Conservation (phyloP, 495 filamentous ascomycete genomes). For the Aspergillus carlsbadensis region DNA sequence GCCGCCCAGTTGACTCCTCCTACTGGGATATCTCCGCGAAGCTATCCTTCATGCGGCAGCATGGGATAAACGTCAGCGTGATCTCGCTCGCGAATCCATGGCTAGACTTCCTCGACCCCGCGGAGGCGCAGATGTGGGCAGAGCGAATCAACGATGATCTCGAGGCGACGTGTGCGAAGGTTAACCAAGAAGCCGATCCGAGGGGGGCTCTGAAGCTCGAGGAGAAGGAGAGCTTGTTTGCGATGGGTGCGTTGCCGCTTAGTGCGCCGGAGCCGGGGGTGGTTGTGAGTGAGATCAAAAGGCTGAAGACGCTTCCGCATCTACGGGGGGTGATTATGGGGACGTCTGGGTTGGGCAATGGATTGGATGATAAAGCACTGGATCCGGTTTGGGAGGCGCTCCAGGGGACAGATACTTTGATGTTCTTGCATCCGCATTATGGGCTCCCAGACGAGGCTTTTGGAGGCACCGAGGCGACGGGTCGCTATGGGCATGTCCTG, state of each 20-base stretch:
- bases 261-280: slow-evolving; percentile 62
- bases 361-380: slow-evolving; percentile 75
- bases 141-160: slow-evolving; percentile 74
- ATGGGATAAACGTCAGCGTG: slow-evolving; percentile 78
- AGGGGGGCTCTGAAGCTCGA: slow-evolving; percentile 17
- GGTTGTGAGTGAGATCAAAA: slow-evolving; percentile 58
- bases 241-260: slow-evolving; percentile 79
- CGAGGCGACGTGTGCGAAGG: slow-evolving; percentile 58
- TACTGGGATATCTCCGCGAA: slow-evolving; percentile 73
- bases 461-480: slow-evolving; percentile 51
- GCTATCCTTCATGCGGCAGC: slow-evolving; percentile 81
- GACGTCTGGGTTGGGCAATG: slow-evolving; percentile 75
- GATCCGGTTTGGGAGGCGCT: slow-evolving; percentile 70
- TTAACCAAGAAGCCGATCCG: slow-evolving; percentile 48
- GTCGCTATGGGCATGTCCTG: slow-evolving; percentile 83
- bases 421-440: slow-evolving; percentile 95
- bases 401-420: slow-evolving; percentile 56
- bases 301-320: slow-evolving; percentile 59
- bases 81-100: slow-evolving; percentile 94
- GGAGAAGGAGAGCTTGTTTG: slow-evolving; percentile 55
- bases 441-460: slow-evolving; percentile 79
- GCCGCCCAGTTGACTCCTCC: slow-evolving; percentile 72
- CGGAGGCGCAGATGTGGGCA: slow-evolving; percentile 62
- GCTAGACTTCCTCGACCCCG: slow-evolving; percentile 77
- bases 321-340: slow-evolving; percentile 87